Conservation (phyloP, 2,329 filamentous ascomycete genomes). For the Monosporascus ibericus region DNA sequence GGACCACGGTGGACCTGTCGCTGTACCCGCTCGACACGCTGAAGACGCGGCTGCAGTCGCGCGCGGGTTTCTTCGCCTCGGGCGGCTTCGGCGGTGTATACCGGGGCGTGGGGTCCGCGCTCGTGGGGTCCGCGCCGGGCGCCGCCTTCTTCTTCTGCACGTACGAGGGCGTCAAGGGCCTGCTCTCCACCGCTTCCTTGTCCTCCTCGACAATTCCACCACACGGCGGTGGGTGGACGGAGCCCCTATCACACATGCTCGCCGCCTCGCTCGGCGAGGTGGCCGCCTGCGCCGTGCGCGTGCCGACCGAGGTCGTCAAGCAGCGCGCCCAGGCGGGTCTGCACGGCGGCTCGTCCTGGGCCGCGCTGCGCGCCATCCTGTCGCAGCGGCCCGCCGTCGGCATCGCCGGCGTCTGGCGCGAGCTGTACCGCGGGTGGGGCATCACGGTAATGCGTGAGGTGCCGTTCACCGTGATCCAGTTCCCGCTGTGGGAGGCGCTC, state of each 20-base stretch:
- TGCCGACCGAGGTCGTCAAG: conserved; percentile 96
- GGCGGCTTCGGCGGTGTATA: conserved; percentile 92
- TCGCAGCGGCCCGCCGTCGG: conserved; percentile 37
- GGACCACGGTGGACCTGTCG: conserved; percentile 92
- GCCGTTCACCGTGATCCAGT: conserved; percentile 95
- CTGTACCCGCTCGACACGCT: conserved; percentile 98
- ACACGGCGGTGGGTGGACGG: conserved; percentile 20
- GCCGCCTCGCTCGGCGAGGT: conserved; percentile 85
- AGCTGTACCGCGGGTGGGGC: conserved; percentile 86
- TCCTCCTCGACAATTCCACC: conserved; percentile 3
- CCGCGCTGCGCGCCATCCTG: conserved; percentile 66
- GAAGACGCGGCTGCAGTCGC: conserved; percentile 92
- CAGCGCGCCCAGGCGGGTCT: conserved; percentile 88
- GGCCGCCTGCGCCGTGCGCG: conserved; percentile 83
- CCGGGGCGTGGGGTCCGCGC: conserved; percentile 79
- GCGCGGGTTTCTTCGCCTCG: conserved; percentile 66
- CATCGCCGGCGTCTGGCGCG: conserved; percentile 60
- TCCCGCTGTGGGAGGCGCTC: conserved; percentile 92
- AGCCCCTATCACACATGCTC: conserved; percentile 63
- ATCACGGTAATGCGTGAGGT: conserved; percentile 95
- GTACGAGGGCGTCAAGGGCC: conserved; percentile 70
- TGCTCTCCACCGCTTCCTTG: conserved; percentile 34
- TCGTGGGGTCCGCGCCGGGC: conserved; percentile 87
- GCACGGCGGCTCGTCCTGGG: conserved; percentile 63
- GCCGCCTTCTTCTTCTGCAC: conserved; percentile 97